Base-by-base conservation (phyloP, 768 basidiomycete species). In the Cyathus striatus region DNA sequence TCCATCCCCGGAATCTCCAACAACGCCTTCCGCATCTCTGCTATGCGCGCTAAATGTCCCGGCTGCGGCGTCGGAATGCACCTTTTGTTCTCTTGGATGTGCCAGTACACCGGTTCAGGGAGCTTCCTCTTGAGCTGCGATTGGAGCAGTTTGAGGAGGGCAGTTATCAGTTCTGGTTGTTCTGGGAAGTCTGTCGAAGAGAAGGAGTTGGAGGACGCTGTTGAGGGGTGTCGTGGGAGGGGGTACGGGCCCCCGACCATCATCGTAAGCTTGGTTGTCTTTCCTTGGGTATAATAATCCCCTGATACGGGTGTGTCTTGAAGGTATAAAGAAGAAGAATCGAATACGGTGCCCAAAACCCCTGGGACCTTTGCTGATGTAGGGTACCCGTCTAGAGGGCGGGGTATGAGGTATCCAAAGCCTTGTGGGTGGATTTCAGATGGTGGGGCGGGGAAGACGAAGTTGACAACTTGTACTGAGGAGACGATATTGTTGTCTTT, bases 341-440 rank as follows among this genome's bases (percentile, higher is more conserved):
- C 95, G 63, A 97, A 97, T 9, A 97, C 83, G 23, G 84, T 82
- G 10, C 95, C 95, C 0, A 98, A 73, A 16, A 88, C 74, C 3
- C 79, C 77, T 9, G 71, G 60, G 3, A 47, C 38, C 3, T 41
- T 46, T 17, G 45, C 37, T 14, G 51, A 40, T 10, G 48, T 43
- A n/a, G 61, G 53, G 49, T 88, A 86, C 17, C 72, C 83, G 4
- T 60, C 60, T 23, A 62, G 64, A 0, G 86, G 81, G 13, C 93
- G 86, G 0, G 94, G 92, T 41, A 96, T 75, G 55, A 99, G 83
- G 66, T 93, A 97, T 6, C 95, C 95, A 58, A 97, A 99, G 3
- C 95, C 95, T 2, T 73, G 72, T 0, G 92, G 91, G 52, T 91
- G 86, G 38, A 94, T 72, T 18, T 58, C 45, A 43, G 64, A 55